Conservation (phyloP, 306 rosid genomes). For the Trifolium repens region DNA sequence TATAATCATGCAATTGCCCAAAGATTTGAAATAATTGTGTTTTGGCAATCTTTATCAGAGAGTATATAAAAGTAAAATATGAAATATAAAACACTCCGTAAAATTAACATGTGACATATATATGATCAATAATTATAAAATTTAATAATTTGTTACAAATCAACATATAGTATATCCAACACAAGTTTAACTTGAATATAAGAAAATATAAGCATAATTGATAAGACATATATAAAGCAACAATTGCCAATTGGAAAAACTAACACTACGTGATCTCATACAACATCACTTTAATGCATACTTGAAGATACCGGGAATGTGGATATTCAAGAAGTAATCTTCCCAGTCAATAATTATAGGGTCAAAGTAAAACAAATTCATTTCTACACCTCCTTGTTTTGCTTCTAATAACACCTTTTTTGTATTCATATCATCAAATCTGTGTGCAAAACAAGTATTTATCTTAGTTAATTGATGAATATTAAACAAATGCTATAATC, state of each 20-base stretch:
- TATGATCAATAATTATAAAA: not conserved
- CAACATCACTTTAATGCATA: slow-evolving; percentile 53
- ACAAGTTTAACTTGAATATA: not conserved
- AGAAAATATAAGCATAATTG: not conserved
- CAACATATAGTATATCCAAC: not conserved
- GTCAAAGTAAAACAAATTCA: slow-evolving; percentile 66
- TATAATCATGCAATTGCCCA: too few species aligned
- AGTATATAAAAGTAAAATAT: too few species aligned
- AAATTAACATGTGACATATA: not conserved
- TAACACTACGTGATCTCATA: not conserved
- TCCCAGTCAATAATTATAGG: slow-evolving; percentile 74
- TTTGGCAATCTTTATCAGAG: too few species aligned
- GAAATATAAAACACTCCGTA: too few species aligned
- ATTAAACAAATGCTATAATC: not conserved
- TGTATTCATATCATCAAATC: slow-evolving; percentile 72
- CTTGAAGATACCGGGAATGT: slow-evolving; percentile 64
- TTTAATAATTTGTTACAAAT: not conserved
- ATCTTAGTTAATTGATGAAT: not conserved
- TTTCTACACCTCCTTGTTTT: slow-evolving; percentile 51
- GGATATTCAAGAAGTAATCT: slow-evolving; percentile 62
- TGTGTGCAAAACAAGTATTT: slow-evolving; percentile 25
- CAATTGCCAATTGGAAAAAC: not conserved
- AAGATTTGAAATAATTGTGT: too few species aligned
- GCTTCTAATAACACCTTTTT: slow-evolving; percentile 59
- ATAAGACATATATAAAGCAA: not conserved